Evolutionary conservation across 2,329 filamentous ascomycete genomes (phyloP).

Genomic region (Cercospora zeae-maydis): DNA sequence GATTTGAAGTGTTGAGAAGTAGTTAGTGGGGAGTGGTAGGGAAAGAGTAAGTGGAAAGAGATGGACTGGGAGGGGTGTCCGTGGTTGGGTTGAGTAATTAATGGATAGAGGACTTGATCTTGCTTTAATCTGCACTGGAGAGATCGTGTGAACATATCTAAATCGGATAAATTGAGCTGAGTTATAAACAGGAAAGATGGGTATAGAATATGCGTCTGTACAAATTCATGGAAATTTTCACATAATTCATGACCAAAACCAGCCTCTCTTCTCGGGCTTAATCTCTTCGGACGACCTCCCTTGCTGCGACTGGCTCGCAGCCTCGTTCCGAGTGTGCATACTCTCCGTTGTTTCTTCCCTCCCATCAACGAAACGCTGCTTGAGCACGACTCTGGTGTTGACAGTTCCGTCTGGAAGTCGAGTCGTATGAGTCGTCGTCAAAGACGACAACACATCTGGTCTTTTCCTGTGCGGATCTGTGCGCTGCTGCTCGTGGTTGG

Average conservation of each 20-base stretch:
- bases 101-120: neutral
- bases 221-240: neutral
- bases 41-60: too few species aligned
- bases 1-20: conserved; percentile 11
- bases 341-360: conserved; percentile 57
- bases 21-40: neutral
- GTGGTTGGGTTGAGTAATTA: neutral
- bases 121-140: too few species aligned
- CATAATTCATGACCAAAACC: conserved; percentile 37
- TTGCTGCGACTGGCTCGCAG: neutral
- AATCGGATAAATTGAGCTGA: neutral
- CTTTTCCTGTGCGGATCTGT: neutral
- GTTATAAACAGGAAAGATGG: neutral
- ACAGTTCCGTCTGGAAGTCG: conserved; percentile 56
- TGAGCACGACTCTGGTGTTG: conserved; percentile 55
- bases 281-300: conserved; percentile 4
- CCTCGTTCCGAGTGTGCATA: conserved; percentile 41
- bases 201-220: neutral
- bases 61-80: neutral
- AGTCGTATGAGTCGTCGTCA: conserved; percentile 56
- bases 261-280: conserved; percentile 26
- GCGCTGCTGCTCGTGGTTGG: conserved; percentile 9
- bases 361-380: conserved; percentile 58
- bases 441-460: conserved; percentile 50
- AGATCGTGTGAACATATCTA: neutral